Percentiles rank a stretch among this genome's conserved stretches.
Conservation (phyloP, 2,329 filamentous ascomycete genomes). For the Pseudonectria buxi region DNA sequence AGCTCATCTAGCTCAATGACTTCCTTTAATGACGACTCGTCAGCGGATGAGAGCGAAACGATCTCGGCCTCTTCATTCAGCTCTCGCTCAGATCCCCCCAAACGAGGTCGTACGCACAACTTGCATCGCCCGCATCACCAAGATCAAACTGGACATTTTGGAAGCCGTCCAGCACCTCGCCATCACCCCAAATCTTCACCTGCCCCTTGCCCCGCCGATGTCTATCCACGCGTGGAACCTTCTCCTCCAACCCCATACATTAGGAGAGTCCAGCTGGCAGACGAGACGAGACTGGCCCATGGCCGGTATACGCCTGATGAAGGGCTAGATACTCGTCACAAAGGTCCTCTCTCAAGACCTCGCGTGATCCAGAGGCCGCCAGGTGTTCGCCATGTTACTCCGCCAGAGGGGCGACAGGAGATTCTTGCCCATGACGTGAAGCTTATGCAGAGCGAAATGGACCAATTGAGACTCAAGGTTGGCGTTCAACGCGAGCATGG, state of each 20-base stretch:
- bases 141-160: constrained; percentile 10
- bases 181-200: not conserved
- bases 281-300: too few species aligned
- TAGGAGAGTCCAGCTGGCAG: too few species aligned
- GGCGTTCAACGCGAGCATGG: constrained; percentile 3
- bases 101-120: constrained; percentile 7
- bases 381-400: constrained; percentile 11
- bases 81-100: constrained; percentile 6
- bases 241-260: not conserved
- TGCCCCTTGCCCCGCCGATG: not conserved
- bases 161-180: not conserved
- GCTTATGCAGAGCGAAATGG: constrained; percentile 9
- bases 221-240: constrained; percentile 2
- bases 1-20: constrained; percentile 12
- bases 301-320: too few species aligned
- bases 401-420: constrained; percentile 11
- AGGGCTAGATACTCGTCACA: constrained; percentile 2
- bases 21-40: constrained; percentile 1
- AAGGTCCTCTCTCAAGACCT: constrained; percentile 3
- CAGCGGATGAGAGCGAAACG: constrained; percentile 6
- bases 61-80: constrained; percentile 16
- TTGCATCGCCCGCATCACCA: constrained; percentile 6
- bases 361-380: constrained; percentile 13
- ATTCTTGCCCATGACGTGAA: constrained; percentile 5
- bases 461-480: constrained; percentile 10